Percentiles rank a stretch among this genome's conserved stretches.
phyloP scores from a whole-genome alignment of 768 basidiomycete genomes.

The Grammothele lineata region DNA sequence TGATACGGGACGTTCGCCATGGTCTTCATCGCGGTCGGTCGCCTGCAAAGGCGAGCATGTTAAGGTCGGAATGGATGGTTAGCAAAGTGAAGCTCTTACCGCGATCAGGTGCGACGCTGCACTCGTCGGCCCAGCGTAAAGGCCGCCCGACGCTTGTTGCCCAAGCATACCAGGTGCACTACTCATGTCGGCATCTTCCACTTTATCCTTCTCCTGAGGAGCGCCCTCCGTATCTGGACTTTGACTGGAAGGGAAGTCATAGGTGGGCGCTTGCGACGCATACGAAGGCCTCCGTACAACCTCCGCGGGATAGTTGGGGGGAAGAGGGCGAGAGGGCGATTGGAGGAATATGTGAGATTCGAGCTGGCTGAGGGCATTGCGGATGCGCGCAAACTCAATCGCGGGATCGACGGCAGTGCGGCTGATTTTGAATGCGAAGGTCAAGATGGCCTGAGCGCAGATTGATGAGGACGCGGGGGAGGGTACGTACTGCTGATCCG shows the following conservation, averaged over 20 bases:
- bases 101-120: slow-evolving; percentile 64
- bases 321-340: slow-evolving; percentile 10
- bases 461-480: slow-evolving; percentile 7
- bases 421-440: slow-evolving; percentile 3
- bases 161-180: slow-evolving; percentile 63
- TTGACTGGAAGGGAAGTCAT: slow-evolving; percentile 44
- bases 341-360: slow-evolving; percentile 54
- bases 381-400: slow-evolving; percentile 61
- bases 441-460: background rate
- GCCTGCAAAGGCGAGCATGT: background rate
- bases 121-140: slow-evolving; percentile 79
- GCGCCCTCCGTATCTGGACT: slow-evolving; percentile 46
- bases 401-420: slow-evolving; percentile 52
- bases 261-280: slow-evolving; percentile 1
- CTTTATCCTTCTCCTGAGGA: slow-evolving; percentile 32
- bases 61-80: slow-evolving; percentile 39
- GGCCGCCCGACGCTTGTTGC: slow-evolving; percentile 58
- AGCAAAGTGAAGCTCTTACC: slow-evolving; percentile 34
- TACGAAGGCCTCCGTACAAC: slow-evolving; percentile 24
- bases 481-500: slow-evolving; percentile 42
- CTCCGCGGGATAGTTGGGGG: slow-evolving; percentile 19
- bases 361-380: slow-evolving; percentile 64
- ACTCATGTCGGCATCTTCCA: slow-evolving; percentile 17
- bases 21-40: slow-evolving; percentile 20
- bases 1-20: slow-evolving; percentile 9